Evolutionary conservation across 768 basidiomycete species (phyloP).

Genomic region (Russula sp.): DNA sequence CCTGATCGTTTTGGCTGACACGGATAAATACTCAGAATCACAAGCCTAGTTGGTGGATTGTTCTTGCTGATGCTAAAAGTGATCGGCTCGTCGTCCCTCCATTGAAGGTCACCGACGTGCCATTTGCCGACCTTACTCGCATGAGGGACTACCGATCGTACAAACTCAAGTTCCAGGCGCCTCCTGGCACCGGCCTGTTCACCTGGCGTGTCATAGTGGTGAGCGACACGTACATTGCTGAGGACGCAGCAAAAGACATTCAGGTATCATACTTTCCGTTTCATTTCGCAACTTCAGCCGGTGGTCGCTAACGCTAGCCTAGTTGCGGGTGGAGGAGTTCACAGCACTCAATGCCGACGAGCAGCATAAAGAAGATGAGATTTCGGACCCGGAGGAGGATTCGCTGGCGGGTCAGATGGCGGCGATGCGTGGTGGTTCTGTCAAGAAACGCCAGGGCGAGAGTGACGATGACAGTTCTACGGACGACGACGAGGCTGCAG

Average conservation of each 20-base stretch:
- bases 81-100: conserved; percentile 87
- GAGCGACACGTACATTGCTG: conserved; percentile 87
- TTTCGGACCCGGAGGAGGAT: conserved; percentile 98
- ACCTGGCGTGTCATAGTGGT: conserved; percentile 85
- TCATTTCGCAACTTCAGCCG: background rate
- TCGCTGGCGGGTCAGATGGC: conserved; percentile 97
- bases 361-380: conserved; percentile 77
- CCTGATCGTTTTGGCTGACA: conserved; percentile 10
- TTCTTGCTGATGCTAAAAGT: conserved; percentile 83
- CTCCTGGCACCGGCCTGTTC: conserved; percentile 76
- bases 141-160: conserved; percentile 71
- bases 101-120: conserved; percentile 75
- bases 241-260: conserved; percentile 68
- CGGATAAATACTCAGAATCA: conserved; percentile 54
- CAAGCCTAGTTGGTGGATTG: conserved; percentile 89
- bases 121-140: conserved; percentile 50
- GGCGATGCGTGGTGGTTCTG: conserved; percentile 82
- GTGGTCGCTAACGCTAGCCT: conserved; percentile 8
- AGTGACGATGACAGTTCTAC: conserved; percentile 54
- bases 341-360: conserved; percentile 56
- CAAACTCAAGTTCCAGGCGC: conserved; percentile 94
- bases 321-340: conserved; percentile 84
- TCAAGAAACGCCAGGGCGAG: conserved; percentile 59
- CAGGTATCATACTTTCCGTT: conserved; percentile 49
- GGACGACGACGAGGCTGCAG: conserved; percentile 50